These are phyloP conservation scores for Fusarium goolgardi DNA, from an alignment of 2,329 filamentous ascomycete species.

Conservation along the genomic window DNA sequence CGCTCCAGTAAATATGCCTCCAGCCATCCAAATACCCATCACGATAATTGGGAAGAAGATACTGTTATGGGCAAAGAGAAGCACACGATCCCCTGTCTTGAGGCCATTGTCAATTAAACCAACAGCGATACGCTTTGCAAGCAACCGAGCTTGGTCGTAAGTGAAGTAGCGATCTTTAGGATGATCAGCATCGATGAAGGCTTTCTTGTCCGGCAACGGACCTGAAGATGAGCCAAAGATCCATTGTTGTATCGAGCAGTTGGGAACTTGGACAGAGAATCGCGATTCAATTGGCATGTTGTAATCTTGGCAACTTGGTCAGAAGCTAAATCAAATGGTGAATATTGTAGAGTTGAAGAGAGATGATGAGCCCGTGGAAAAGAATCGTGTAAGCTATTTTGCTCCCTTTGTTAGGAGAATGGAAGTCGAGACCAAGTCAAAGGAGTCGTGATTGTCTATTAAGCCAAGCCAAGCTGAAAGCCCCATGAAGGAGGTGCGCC, in stretches of 20 bases:
- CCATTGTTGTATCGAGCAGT: slow-evolving; percentile 65
- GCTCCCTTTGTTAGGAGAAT: slow-evolving; percentile 1
- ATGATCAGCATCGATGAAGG: slow-evolving; percentile 72
- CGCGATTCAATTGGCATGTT: slow-evolving; percentile 62
- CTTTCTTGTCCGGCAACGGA: slow-evolving; percentile 57
- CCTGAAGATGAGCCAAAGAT: slow-evolving; percentile 63
- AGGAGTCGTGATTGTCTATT: slow-evolving; percentile 14
- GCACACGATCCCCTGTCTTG: slow-evolving; percentile 73
- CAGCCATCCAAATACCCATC: slow-evolving; percentile 80
- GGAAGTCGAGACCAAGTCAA: slow-evolving; percentile 6
- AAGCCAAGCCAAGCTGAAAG: slow-evolving; percentile 27
- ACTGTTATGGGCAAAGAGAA: slow-evolving; percentile 79
- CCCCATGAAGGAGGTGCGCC: slow-evolving; percentile 21
- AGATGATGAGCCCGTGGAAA: background rate
- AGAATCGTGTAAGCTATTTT: background rate
- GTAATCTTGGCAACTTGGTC: slow-evolving; percentile 1
- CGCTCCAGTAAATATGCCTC: slow-evolving; percentile 80
- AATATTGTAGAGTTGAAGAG: background rate
- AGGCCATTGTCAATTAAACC: slow-evolving; percentile 74
- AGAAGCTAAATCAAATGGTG: background rate
- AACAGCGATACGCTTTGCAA: slow-evolving; percentile 77
- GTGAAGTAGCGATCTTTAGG: slow-evolving; percentile 77
- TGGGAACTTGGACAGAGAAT: slow-evolving; percentile 58
- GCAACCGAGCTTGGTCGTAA: slow-evolving; percentile 71
- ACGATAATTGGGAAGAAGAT: slow-evolving; percentile 78